A percentile compares a stretch with the other conserved stretches of the same genome.
These are phyloP conservation scores for Gamarada debralockiae DNA, from an alignment of 495 filamentous ascomycete species.

Conservation along the genomic window DNA sequence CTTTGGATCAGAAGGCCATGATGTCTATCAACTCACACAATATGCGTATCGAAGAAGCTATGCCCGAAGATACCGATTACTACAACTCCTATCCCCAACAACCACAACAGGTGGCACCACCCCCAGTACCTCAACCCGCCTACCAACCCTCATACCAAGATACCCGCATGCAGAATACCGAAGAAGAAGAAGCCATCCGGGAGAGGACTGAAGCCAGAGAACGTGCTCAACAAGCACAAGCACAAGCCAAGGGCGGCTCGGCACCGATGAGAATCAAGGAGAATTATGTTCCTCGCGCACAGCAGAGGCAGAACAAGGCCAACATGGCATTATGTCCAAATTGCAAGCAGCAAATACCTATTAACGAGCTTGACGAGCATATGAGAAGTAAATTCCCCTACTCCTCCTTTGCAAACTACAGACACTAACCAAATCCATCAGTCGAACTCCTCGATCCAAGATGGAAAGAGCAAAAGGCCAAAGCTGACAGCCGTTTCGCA, in stretches of 20 bases:
- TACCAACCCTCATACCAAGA: constrained; percentile 25
- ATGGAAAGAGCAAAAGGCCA: constrained; percentile 94
- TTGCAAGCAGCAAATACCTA: constrained; percentile 84
- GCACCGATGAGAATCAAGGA: constrained; percentile 89
- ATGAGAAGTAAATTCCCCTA: constrained; percentile 66
- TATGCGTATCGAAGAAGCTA: constrained; percentile 90
- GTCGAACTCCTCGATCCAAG: constrained; percentile 90
- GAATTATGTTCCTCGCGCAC: constrained; percentile 85
- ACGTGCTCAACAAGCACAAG: constrained; percentile 73
- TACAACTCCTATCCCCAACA: constrained; percentile 51
- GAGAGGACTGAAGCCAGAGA: constrained; percentile 65
- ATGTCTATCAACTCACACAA: constrained; percentile 71
- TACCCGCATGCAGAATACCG: constrained; percentile 27
- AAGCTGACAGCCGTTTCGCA: constrained; percentile 75
- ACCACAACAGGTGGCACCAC: constrained; percentile 28
- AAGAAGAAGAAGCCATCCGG: constrained; percentile 59
- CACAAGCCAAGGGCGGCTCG: constrained; percentile 63
- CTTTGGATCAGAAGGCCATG: constrained; percentile 88
- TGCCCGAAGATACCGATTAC: constrained; percentile 74
- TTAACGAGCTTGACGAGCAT: constrained; percentile 84
- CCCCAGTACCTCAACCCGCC: constrained; percentile 18
- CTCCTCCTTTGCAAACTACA: neutral
- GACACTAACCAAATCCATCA: constrained; percentile 20
- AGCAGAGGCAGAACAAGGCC: constrained; percentile 60
- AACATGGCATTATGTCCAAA: constrained; percentile 82